A percentile compares a stretch with the other conserved stretches of the same genome.
These are phyloP conservation scores for Microdochium paspali DNA, from an alignment of 2,329 filamentous ascomycete genomes.

Conservation along the genomic window DNA sequence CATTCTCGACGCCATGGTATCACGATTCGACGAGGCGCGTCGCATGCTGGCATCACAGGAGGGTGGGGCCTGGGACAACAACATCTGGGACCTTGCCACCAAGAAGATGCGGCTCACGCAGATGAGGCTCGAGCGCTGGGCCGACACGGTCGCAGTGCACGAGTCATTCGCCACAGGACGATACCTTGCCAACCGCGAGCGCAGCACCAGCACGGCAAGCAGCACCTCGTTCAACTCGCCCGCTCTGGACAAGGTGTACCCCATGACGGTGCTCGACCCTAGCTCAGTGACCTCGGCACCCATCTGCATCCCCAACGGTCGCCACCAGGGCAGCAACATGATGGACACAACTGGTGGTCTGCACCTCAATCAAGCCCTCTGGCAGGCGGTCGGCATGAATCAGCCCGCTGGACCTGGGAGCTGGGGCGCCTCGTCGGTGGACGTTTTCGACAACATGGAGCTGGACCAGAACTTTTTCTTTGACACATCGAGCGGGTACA, in stretches of 20 bases:
- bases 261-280: background rate
- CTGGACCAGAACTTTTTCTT: slow-evolving; percentile 18
- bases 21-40: slow-evolving; percentile 31
- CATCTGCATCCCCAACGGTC: no score
- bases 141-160: slow-evolving; percentile 27
- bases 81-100: slow-evolving; percentile 37
- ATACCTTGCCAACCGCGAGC: background rate
- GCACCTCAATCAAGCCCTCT: slow-evolving; percentile 5
- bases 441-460: slow-evolving; percentile 15
- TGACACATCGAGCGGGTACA: slow-evolving; percentile 12
- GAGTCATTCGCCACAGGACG: background rate
- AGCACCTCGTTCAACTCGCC: background rate
- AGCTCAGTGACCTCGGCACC: no score
- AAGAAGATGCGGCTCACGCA: slow-evolving; percentile 36
- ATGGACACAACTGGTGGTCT: background rate
- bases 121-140: slow-evolving; percentile 35
- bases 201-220: background rate
- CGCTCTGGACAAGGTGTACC: background rate
- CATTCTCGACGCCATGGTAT: slow-evolving; percentile 29
- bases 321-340: no score
- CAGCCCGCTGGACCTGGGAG: no score
- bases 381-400: slow-evolving; percentile 8
- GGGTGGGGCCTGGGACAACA: slow-evolving; percentile 27
- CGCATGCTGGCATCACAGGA: slow-evolving; percentile 12
- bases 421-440: slow-evolving; percentile 8